Evolutionary conservation across 1,139 yeast genomes (phyloP).

Genomic region (Lodderomyces jiufengensis): DNA sequence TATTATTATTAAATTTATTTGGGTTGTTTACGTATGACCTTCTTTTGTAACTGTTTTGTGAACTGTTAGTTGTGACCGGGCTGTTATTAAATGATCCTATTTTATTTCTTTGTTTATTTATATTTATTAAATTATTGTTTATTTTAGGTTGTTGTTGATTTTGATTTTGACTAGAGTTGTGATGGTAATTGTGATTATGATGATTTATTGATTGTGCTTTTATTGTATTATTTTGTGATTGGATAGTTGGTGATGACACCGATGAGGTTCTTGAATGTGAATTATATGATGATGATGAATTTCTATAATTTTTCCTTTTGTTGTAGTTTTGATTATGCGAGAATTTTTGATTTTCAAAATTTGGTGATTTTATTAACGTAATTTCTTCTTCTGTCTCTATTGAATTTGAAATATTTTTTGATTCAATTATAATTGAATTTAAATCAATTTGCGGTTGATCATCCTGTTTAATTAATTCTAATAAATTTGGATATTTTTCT

Average conservation of each 20-base stretch:
- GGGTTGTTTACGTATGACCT: slow-evolving; percentile 9
- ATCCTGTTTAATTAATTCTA: slow-evolving; percentile 25
- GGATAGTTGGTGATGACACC: slow-evolving; percentile 1
- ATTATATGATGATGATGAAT: slow-evolving; percentile 13
- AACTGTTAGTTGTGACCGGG: slow-evolving; percentile 1
- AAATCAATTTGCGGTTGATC: slow-evolving; percentile 32
- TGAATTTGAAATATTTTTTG: slow-evolving; percentile 34
- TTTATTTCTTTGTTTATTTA: slow-evolving; percentile 9
- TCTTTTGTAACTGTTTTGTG: slow-evolving; percentile 10
- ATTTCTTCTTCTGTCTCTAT: slow-evolving; percentile 32
- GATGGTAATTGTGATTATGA: slow-evolving; percentile 3
- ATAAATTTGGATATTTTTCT: slow-evolving; percentile 38
- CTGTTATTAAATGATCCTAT: slow-evolving; percentile 5
- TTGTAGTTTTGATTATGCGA: too few species aligned
- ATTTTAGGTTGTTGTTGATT: slow-evolving; percentile 17
- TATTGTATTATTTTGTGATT: slow-evolving; percentile 3
- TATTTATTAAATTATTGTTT: slow-evolving; percentile 14
- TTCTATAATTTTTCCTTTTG: slow-evolving; percentile 32
- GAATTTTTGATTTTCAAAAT: slow-evolving; percentile 12
- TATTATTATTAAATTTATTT: slow-evolving; percentile 4
- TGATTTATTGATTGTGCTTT: neutral
- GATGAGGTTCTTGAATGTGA: neutral
- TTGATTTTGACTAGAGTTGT: slow-evolving; percentile 17
- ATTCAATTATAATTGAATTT: slow-evolving; percentile 32
- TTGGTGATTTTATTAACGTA: slow-evolving; percentile 29